Base-by-base conservation (phyloP, 352 stramenopile species). In the Globisporangium nodosum region DNA sequence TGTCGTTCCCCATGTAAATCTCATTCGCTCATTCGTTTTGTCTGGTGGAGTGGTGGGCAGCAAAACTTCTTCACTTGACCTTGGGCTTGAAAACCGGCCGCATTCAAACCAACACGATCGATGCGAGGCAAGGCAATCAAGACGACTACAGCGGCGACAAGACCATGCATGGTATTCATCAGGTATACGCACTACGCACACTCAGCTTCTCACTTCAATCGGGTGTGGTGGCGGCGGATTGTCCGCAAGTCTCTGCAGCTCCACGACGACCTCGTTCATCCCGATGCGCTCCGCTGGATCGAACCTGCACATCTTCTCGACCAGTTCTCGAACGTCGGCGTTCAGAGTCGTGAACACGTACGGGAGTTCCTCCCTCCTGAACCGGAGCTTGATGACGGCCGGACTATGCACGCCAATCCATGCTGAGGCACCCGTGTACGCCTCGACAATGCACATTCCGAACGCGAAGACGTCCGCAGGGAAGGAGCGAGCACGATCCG, bases 371-470 rank as follows among this genome's bases (percentile, higher is more conserved):
- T 20, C 33, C 5, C 11, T 12, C 31, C 3, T 56, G 15, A 46
- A 12, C 3, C 24, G 21, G 27, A n/a, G 1, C 21, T 42, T 39
- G 1, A 21, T 21, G 3, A n/a, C 27, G 3, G 18, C 3, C n/a
- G 30, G 15, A 24, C 21, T 24, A n/a, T 40, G 35, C 12, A 27
- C 33, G 11, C 11, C 35, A 15, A 3, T 8, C 35, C 35, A 12
- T 40, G 3, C 11, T 40, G 35, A 15, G 35, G 4, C 52, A 3
- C 52, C 52, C 7, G 13, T 56, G 18, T 47, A n/a, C 21, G 52
- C 35, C 33, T 56, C 52, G 2, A 56, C 31, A 6, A 56, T 49
- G 37, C 35, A 49, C 52, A 49, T 30, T 0, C 52, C 52, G 21
- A 56, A 35, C 13, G 52, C 12, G 24, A 42, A 56, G 16, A 56